Base-by-base conservation (phyloP, 169 alveolate genomes). In the Toxoplasma gondii region DNA sequence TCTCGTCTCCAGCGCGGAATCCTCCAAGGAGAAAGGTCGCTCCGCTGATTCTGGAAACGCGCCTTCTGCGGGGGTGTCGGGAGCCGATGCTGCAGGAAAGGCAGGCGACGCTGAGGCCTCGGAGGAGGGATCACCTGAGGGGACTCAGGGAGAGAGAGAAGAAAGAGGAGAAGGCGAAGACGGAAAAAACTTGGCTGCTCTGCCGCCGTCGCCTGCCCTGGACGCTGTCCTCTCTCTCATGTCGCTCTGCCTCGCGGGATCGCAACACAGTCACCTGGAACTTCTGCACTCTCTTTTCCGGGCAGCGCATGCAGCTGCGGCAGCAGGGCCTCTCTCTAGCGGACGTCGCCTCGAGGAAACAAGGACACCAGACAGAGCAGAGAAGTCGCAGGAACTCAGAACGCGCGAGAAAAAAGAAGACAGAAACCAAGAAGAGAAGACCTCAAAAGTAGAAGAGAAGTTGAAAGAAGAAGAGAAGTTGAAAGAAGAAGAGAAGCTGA, bases 221-320 rank as follows among this genome's bases (percentile, higher is more conserved):
- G 29, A 22, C 41, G 90, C 90, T 24, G 38, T 82, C 69, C 90
- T 82, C 5, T 22, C 90, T 12, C 41, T 82, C 41, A 38, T 82
- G 53, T 82, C 90, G 53, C 53, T 82, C 34, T 82, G 90, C 41
- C 34, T 43, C 39, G 54, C 90, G 12, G 90, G 90, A 67, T 0
- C 90, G 53, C 90, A 82, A 31, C 69, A 82, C 24, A 2, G 36
- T 7, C 90, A 82, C 90, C 67, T 82, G 69, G 64, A 41, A 31
- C 90, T 82, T 2, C 90, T 82, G 69, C 90, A 82, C 24, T 64
- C 58, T 29, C 67, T 82, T 45, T 45, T 64, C 84, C 39, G 84
- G 27, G 94, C 88, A 10, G 92, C 92, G 38, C 9, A 45, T n/a
- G 86, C 92, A 53, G 69, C 94, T 29, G 92, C 92, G 54, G 84